phyloP scores from a whole-genome alignment of 2,329 filamentous ascomycete species.

The Aureobasidium leucospermi region DNA sequence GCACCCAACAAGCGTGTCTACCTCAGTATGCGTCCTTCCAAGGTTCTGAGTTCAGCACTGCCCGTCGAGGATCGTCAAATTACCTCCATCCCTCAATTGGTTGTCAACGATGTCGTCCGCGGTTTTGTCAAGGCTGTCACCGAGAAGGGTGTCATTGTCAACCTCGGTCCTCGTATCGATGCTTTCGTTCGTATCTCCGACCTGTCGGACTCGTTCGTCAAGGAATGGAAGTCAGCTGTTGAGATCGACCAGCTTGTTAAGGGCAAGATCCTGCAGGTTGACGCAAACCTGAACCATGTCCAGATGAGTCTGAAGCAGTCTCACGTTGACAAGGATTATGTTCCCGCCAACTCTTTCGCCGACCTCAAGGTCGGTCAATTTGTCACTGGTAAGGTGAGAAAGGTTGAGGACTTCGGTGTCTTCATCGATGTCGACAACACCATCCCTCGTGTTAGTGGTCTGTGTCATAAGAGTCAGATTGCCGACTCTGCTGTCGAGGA shows the following conservation, averaged over 20 bases:
- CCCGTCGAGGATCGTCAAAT: conserved; percentile 77
- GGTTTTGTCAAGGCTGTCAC: conserved; percentile 89
- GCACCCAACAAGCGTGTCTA: conserved; percentile 74
- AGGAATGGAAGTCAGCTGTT: conserved; percentile 90
- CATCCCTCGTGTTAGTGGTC: conserved; percentile 71
- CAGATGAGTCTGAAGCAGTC: conserved; percentile 86
- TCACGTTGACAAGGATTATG: conserved; percentile 70
- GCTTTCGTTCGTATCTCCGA: conserved; percentile 81
- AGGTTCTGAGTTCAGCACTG: conserved; percentile 78
- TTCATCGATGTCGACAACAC: conserved; percentile 88
- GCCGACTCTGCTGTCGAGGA: conserved; percentile 76
- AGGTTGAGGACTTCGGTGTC: conserved; percentile 90
- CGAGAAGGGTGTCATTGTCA: conserved; percentile 82
- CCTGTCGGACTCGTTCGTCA: conserved; percentile 82
- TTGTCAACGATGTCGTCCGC: conserved; percentile 70
- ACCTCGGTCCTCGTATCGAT: conserved; percentile 71
- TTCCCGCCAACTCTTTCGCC: conserved; percentile 62
- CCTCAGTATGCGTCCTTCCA: conserved; percentile 78
- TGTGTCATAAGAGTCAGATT: conserved; percentile 90
- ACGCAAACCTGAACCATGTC: conserved; percentile 61
- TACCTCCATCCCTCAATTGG: conserved; percentile 60
- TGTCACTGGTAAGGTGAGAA: conserved; percentile 83
- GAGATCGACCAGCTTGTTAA: conserved; percentile 85
- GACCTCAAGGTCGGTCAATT: conserved; percentile 74
- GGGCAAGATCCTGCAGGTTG: conserved; percentile 70